These are phyloP conservation scores for Trichophyton schoenleinii DNA, from an alignment of 2,329 filamentous ascomycete species.

Conservation along the genomic window DNA sequence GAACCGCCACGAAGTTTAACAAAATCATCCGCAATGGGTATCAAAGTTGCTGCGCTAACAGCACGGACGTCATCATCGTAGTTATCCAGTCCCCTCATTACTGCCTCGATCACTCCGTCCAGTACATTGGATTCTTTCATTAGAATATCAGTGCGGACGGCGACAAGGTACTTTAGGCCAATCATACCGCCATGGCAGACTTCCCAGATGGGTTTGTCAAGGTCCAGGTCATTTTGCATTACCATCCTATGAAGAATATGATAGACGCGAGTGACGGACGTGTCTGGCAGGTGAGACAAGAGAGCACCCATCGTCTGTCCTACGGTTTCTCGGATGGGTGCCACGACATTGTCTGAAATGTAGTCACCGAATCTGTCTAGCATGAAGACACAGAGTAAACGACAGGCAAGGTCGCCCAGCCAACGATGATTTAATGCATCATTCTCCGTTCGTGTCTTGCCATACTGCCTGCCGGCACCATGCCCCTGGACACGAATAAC, in stretches of 20 bases:
- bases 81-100: slow-evolving; percentile 89
- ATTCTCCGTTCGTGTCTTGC: slow-evolving; percentile 61
- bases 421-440: slow-evolving; percentile 66
- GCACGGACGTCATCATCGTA: slow-evolving; percentile 90
- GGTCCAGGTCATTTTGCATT: slow-evolving; percentile 69
- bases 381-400: slow-evolving; percentile 91
- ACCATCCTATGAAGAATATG: slow-evolving; percentile 76
- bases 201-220: slow-evolving; percentile 72
- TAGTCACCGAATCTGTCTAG: slow-evolving; percentile 96
- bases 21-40: slow-evolving; percentile 91
- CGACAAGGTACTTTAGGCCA: slow-evolving; percentile 84
- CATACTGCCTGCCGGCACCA: slow-evolving; percentile 67
- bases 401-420: slow-evolving; percentile 91
- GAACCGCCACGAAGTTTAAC: slow-evolving; percentile 69
- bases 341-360: slow-evolving; percentile 92
- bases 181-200: slow-evolving; percentile 98
- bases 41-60: slow-evolving; percentile 91
- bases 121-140: slow-evolving; percentile 74
- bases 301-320: slow-evolving; percentile 87
- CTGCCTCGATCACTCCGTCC: slow-evolving; percentile 80
- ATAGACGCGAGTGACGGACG: slow-evolving; percentile 75
- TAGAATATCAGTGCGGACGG: slow-evolving; percentile 82
- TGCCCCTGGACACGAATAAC: slow-evolving; percentile 81
- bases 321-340: slow-evolving; percentile 87
- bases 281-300: slow-evolving; percentile 65